These are phyloP conservation scores for Alternaria ethzedia DNA, from an alignment of 2,329 filamentous ascomycete genomes.

Conservation along the genomic window DNA sequence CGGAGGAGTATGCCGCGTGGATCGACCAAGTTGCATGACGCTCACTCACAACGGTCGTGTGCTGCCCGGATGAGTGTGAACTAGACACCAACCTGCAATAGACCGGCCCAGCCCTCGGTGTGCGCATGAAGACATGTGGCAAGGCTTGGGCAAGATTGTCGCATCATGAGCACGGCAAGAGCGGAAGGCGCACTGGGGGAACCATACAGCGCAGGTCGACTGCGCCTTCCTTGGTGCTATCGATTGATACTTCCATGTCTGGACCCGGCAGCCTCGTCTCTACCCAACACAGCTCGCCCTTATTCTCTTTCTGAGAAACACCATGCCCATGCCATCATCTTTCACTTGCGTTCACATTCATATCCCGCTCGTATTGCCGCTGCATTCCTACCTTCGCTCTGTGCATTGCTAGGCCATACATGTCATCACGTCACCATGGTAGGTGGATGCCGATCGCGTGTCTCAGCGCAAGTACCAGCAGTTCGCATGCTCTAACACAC, in stretches of 20 bases:
- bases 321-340: conserved; percentile 11
- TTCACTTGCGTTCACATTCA: neutral
- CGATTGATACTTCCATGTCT: conserved; percentile 5
- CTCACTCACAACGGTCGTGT: neutral
- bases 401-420: conserved; percentile 5
- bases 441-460: conserved; percentile 6
- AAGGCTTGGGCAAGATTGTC: conserved; percentile 2
- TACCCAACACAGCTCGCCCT: neutral
- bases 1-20: neutral
- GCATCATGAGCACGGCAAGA: conserved; percentile 1
- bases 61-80: neutral
- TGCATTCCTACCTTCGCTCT: neutral
- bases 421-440: conserved; percentile 19
- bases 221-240: conserved; percentile 7
- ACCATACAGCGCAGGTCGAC: conserved; percentile 1
- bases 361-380: conserved; percentile 1
- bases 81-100: neutral
- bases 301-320: neutral
- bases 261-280: neutral
- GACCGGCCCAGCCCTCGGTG: conserved; percentile 3
- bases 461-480: neutral
- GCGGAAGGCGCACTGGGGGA: conserved; percentile 3
- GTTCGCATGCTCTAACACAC: conserved; percentile 7
- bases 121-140: conserved; percentile 5
- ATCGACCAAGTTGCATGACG: conserved; percentile 4